Percentiles rank a stretch among this genome's conserved stretches.
These are phyloP conservation scores for Trichoderma asperelloides DNA, from an alignment of 495 filamentous ascomycete genomes.

Conservation along the genomic window DNA sequence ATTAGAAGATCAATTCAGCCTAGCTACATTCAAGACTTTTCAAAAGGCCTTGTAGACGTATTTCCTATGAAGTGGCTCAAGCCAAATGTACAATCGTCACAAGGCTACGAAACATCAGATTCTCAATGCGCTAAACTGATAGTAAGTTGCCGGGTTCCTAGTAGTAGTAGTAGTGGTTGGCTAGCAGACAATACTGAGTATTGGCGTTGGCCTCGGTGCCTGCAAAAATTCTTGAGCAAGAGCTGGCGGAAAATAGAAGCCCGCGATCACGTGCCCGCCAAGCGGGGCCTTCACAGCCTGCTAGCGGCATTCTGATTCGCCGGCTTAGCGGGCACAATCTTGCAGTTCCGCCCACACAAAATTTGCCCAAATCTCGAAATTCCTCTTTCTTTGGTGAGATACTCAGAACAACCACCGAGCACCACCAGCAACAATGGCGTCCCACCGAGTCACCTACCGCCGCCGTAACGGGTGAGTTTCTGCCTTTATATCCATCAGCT, in stretches of 20 bases:
- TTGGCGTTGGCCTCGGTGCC: too few relatives aligned
- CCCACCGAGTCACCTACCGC: conserved; percentile 56
- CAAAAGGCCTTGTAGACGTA: too few relatives aligned
- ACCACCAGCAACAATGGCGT: conserved; percentile 50
- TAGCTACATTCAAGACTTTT: too few relatives aligned
- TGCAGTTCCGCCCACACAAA: conserved; percentile 28
- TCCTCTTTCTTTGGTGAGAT: conserved; percentile 12
- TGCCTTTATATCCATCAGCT: conserved; percentile 9
- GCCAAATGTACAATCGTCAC: too few relatives aligned
- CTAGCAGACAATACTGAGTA: too few relatives aligned
- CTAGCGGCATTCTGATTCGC: conserved; percentile 12
- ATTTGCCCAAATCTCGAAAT: conserved; percentile 21
- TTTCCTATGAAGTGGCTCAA: too few relatives aligned
- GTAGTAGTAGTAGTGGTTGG: too few relatives aligned
- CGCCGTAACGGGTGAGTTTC: conserved; percentile 82
- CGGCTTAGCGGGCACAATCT: conserved; percentile 1
- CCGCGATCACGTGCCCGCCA: background rate
- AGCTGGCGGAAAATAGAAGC: conserved; percentile 4
- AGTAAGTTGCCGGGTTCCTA: too few relatives aligned
- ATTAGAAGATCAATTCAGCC: too few relatives aligned
- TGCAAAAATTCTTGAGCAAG: background rate
- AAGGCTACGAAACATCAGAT: too few relatives aligned
- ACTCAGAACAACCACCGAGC: conserved; percentile 28
- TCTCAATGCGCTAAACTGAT: too few relatives aligned
- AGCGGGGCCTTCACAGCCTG: background rate